Base-by-base conservation (phyloP, 1,284 basidiomycete genomes). In the Waitea zeae region DNA sequence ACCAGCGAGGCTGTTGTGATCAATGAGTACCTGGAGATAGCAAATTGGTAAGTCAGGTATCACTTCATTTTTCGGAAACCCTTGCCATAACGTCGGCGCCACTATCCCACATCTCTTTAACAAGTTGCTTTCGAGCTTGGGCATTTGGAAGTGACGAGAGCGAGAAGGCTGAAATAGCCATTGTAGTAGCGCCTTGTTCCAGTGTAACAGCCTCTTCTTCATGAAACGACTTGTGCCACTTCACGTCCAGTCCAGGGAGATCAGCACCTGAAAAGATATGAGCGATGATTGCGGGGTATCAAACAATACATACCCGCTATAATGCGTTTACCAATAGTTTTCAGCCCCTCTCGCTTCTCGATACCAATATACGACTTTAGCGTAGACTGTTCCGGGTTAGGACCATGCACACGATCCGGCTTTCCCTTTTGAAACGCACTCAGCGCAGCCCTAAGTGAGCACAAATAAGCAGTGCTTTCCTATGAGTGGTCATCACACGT, bases 31-130 rank as follows among this genome's bases (percentile, higher is more conserved):
- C 75, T 89, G 44, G 17, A 20, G 17, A 31, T 24, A 35, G 19
- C n/a, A n/a, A 43, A 43, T 35, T 41, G 37, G 27, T 37, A 36
- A 34, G 45, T 41, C 40, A 46, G 43, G 22, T 38, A 3, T 36
- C 13, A 38, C 36, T 24, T 31, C 17, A 36, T 31, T 19, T n/a
- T 22, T 14, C 17, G 22, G 18, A 36, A 18, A 27, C 12, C 48
- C 64, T 44, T 46, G 86, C 81, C 34, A 90, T 72, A 12, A 73
- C 68, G 45, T 80, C 70, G 20, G 88, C 88, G 20, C 82, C 84
- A 43, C 82, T 87, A 33, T 83, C 66, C 89, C 89, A 95, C 66
- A 93, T 81, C 45, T 84, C 71, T 44, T 77, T 73, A 5, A 92
- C 64, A 30, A 87, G 52, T 3, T 64, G 58, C 52, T 75, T 78